Evolutionary conservation across 2,329 filamentous ascomycete genomes (phyloP), one percentile per base, ranked within the genome.

Genomic region (Leptographium radiaticola): DNA sequence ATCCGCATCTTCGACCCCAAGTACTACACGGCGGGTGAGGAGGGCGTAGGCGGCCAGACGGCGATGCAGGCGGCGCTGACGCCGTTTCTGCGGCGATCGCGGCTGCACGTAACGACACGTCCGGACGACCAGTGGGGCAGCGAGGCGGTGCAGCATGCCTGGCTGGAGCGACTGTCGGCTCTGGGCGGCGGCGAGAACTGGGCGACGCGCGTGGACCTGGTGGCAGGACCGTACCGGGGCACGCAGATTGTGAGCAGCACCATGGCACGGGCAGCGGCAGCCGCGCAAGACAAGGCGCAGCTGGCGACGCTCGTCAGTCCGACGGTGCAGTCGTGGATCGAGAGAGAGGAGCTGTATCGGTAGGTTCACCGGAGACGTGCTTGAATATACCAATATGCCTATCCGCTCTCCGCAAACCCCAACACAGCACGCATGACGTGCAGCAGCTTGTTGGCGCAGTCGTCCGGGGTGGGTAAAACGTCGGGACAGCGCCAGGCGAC

Each of bases 1-100:
- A 79, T 85, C 16, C 77, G 87, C 20, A 80, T 91, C 52, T 79
- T 87, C 53, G 73, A 86, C 49, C 76, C 84, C 0, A 87, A 85
- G 64, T 91, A 91, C 67, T 88, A 89, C 45, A 64, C 6, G 12
- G 25, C 48, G 1, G 31, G 25, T 25, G 53, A 4, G 13, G 34
- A 2, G 51, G 15, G 55, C 13, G 52, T 54, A 1, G 45, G 36
- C 15, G 12, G 47, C 10, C 52, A 48, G 51, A 59, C 59, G n/a
- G 71, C 63, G 61, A 77, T 84, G 57, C 71, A 79, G 13, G 67
- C 65, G 0, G 77, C 78, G 0, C 70, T 91, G 2, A 70, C 70
- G 1, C 79, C 80, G 0, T 86, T 89, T 62, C 83, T 90, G 58
- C 68, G 70, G 1, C 72, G 73, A 13, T 78, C 87, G 52, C 71